Evolutionary conservation across 2,329 filamentous ascomycete genomes (phyloP).

Genomic region (Colletotrichum orbiculare): DNA sequence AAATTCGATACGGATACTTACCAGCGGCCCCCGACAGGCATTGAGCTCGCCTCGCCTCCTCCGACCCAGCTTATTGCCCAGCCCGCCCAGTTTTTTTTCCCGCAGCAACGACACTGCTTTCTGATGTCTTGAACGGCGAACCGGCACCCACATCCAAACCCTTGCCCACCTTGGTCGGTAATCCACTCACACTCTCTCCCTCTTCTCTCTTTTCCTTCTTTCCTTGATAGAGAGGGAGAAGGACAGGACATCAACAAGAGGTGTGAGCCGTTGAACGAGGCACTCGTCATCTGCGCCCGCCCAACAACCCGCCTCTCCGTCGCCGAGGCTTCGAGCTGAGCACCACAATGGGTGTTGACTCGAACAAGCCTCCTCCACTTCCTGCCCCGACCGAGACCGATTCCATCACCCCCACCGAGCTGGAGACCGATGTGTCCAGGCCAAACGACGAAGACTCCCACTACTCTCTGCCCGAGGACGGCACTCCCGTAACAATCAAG

Average conservation of each 20-base stretch:
- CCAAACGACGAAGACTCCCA: slow-evolving; percentile 77
- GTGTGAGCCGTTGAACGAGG: slow-evolving; percentile 35
- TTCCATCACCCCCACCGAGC: slow-evolving; percentile 71
- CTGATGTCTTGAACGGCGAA: slow-evolving; percentile 36
- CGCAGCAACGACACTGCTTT: slow-evolving; percentile 33
- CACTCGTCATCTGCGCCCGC: slow-evolving; percentile 31
- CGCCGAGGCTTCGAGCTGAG: slow-evolving; percentile 34
- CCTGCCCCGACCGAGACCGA: slow-evolving; percentile 83
- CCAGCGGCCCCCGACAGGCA: slow-evolving; percentile 17
- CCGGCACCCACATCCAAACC: slow-evolving; percentile 34
- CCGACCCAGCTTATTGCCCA: slow-evolving; percentile 29
- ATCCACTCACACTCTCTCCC: slow-evolving; percentile 31
- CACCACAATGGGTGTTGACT: slow-evolving; percentile 66
- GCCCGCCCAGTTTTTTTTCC: slow-evolving; percentile 33
- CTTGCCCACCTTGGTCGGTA: slow-evolving; percentile 35
- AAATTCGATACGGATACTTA: slow-evolving; percentile 2
- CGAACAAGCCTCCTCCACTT: slow-evolving; percentile 72
- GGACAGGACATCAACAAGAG: slow-evolving; percentile 27
- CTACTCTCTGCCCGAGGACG: slow-evolving; percentile 86
- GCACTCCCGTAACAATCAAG: slow-evolving; percentile 90
- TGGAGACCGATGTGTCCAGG: slow-evolving; percentile 76
- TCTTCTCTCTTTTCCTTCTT: slow-evolving; percentile 25
- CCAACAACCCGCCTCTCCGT: slow-evolving; percentile 26
- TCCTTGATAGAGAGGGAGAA: slow-evolving; percentile 33
- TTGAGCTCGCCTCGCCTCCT: slow-evolving; percentile 19